Evolutionary conservation across 495 filamentous ascomycete genomes (phyloP), one percentile per base, ranked within the genome.

Genomic region (Xylaria flabelliformis): DNA sequence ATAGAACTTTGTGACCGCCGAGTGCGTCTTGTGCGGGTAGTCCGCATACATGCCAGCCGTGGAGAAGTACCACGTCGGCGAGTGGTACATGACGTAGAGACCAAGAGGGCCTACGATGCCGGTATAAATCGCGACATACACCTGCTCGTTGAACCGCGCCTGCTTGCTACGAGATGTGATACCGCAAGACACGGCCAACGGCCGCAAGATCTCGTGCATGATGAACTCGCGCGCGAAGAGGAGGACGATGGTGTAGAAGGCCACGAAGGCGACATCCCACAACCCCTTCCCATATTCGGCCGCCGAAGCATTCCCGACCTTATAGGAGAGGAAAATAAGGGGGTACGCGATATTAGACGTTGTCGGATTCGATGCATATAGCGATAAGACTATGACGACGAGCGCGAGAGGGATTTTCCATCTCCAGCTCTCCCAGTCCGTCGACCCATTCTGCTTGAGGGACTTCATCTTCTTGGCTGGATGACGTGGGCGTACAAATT

Each of bases 41-140:
- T 82, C 86, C 78, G 96, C 94, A 78, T 95, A 99, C 93, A 97
- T 97, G 70, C 90, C 94, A 34, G 69, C 73, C 8, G 93, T 96
- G 81, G 96, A 93, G 86, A 98, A 99, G 80, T 97, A 98, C 96
- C 96, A 99, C 19, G 98, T 89, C 15, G 94, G 90, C 24, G 93
- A 93, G 42, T 88, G 85, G 74, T 85, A 90, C 96, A 99, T 98
- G 66, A 97, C 92, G 74, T 92, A 98, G 78, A 98, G 80, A 32
- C 96, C 96, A 42, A 89, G 89, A 0, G 96, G 95, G 5, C 94
- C 94, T 69, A 96, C 90, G 63, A 97, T 75, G 5, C 82, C 89
- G 76, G 97, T 97, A 84, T 99, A 99, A 24, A 97, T 83, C 7
- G 93, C 94, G 1, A 94, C 97, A 83, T 98, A 99, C 73, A 91